Evolutionary conservation across 805 yeast genomes (phyloP).

Genomic region (Metschnikowia peoriensis): DNA sequence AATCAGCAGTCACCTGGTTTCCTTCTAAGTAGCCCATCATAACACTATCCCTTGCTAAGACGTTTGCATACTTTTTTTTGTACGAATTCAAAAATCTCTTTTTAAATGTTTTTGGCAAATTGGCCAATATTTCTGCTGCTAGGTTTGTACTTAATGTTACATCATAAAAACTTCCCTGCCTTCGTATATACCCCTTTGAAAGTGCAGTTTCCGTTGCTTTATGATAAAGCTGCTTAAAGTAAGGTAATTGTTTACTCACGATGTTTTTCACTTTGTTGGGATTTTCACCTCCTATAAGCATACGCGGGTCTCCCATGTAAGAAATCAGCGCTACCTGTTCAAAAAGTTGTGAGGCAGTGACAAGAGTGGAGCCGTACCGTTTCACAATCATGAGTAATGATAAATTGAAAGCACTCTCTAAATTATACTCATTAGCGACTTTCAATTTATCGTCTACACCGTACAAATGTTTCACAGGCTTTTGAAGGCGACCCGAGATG

Average conservation of each 20-base stretch:
- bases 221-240: slow-evolving; percentile 70
- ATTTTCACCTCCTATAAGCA: slow-evolving; percentile 84
- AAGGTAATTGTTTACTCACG: slow-evolving; percentile 68
- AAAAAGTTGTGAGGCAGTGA: slow-evolving; percentile 44
- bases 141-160: background rate
- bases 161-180: background rate
- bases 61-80: slow-evolving; percentile 8
- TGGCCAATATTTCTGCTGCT: slow-evolving; percentile 6
- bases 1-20: background rate
- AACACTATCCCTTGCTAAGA: background rate
- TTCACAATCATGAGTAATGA: slow-evolving; percentile 61
- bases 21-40: background rate
- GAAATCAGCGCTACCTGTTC: slow-evolving; percentile 76
- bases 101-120: slow-evolving; percentile 15
- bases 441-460: slow-evolving; percentile 54
- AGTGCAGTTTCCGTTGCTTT: slow-evolving; percentile 46
- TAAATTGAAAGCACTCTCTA: slow-evolving; percentile 72
- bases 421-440: slow-evolving; percentile 69
- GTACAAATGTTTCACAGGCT: slow-evolving; percentile 78
- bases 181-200: slow-evolving; percentile 1
- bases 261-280: slow-evolving; percentile 86
- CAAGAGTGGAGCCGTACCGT: slow-evolving; percentile 29
- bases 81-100: slow-evolving; percentile 8
- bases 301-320: slow-evolving; percentile 87
- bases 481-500: slow-evolving; percentile 89